Evolutionary conservation across 2,329 filamentous ascomycete species (phyloP).

Genomic region (Teratosphaeria pseudoeucalypti): DNA sequence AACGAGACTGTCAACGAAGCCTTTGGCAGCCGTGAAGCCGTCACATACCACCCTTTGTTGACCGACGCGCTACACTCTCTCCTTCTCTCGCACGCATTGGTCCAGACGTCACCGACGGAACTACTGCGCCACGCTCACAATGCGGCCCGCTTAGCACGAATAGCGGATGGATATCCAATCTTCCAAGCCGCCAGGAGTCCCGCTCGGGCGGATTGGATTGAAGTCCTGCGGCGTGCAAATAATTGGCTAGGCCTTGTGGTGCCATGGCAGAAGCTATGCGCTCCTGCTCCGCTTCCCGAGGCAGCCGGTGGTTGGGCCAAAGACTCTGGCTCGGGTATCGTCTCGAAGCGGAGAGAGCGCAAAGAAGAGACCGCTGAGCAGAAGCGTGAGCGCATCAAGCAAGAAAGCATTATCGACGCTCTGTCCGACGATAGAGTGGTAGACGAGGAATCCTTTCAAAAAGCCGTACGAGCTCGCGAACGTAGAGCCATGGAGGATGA

Average conservation of each 20-base stretch:
- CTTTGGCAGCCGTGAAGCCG: conserved; percentile 46
- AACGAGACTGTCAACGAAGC: conserved; percentile 21
- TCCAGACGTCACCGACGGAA: conserved; percentile 69
- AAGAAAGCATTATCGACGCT: conserved; percentile 57
- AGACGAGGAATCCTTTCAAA: conserved; percentile 56
- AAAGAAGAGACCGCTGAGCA: conserved; percentile 40
- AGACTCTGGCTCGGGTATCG: conserved; percentile 9
- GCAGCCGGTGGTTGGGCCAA: conserved; percentile 25
- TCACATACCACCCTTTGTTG: conserved; percentile 73
- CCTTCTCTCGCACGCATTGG: conserved; percentile 66
- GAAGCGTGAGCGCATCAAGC: conserved; percentile 49
- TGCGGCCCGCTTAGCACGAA: conserved; percentile 61
- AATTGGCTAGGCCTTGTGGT: conserved; percentile 59
- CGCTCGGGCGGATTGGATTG: conserved; percentile 69
- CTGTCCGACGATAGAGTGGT: conserved; percentile 57
- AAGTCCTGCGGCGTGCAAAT: conserved; percentile 55
- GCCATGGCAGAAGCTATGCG: conserved; percentile 62
- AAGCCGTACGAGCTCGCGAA: conserved; percentile 52
- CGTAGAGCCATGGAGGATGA: conserved; percentile 48
- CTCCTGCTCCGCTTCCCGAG: conserved; percentile 33
- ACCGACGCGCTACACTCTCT: conserved; percentile 69
- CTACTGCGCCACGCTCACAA: conserved; percentile 71
- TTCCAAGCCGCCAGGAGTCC: conserved; percentile 64
- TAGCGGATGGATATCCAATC: conserved; percentile 70
- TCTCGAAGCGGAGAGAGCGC: conserved; percentile 12